phyloP scores from a whole-genome alignment of 805 yeast genomes.

The Candida endomychidarum region DNA sequence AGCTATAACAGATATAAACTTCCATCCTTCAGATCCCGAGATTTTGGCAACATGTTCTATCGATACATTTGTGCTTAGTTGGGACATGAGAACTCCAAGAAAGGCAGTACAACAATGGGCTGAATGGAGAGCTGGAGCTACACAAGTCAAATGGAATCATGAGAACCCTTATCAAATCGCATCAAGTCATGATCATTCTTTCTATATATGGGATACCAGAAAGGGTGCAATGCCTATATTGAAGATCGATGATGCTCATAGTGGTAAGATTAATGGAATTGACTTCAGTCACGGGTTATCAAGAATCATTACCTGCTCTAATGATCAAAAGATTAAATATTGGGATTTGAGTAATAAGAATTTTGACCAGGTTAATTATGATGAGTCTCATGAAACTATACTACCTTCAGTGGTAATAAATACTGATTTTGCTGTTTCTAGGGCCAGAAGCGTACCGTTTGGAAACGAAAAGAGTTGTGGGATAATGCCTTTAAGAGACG shows the following conservation, averaged over 20 bases:
- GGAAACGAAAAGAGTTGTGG: conserved; percentile 75
- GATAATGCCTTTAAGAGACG: conserved; percentile 88
- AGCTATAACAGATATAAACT: conserved; percentile 94
- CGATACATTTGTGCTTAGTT: conserved; percentile 80
- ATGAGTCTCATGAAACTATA: not conserved
- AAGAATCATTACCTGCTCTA: conserved; percentile 76
- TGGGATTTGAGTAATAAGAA: conserved; percentile 60
- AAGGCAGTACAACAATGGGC: conserved; percentile 76
- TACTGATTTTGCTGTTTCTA: conserved; percentile 82
- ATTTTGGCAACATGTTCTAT: conserved; percentile 89
- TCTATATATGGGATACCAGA: conserved; percentile 86
- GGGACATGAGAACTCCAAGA: conserved; percentile 87
- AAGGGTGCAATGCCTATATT: conserved; percentile 76
- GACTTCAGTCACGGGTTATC: conserved; percentile 70
- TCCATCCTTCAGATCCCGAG: conserved; percentile 86
- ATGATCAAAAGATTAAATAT: conserved; percentile 75
- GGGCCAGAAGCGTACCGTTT: conserved; percentile 87
- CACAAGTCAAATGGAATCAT: conserved; percentile 93
- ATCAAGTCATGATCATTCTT: conserved; percentile 77
- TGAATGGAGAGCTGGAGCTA: conserved; percentile 94
- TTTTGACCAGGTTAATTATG: conserved; percentile 21
- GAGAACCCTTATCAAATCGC: conserved; percentile 76
- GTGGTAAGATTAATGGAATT: conserved; percentile 84
- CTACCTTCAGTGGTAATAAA: conserved; percentile 58
- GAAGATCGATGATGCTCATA: conserved; percentile 65